These are phyloP conservation scores for Retiboletus fuscus DNA, from an alignment of 1,284 basidiomycete genomes.

Conservation along the genomic window DNA sequence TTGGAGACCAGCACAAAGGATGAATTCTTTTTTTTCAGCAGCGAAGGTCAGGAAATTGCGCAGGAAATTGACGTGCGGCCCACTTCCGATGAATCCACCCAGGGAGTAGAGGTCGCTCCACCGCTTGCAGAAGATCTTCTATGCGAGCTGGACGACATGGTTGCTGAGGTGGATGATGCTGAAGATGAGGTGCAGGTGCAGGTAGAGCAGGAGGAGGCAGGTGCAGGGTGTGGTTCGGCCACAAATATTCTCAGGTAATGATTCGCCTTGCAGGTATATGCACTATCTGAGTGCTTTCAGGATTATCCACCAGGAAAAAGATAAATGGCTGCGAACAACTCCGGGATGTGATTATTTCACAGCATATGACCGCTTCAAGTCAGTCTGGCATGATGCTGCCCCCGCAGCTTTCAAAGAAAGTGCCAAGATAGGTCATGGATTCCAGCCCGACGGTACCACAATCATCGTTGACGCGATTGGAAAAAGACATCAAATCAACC, in stretches of 20 bases:
- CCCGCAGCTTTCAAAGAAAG: conserved; percentile 16
- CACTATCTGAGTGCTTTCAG: neutral
- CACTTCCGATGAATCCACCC: no score
- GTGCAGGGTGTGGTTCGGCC: neutral
- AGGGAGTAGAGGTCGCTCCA: no score
- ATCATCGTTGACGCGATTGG: neutral
- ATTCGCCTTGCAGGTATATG: neutral
- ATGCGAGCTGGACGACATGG: no score
- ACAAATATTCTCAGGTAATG: conserved; percentile 1
- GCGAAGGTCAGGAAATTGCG: neutral
- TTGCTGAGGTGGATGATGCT: no score
- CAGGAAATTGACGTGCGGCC: no score
- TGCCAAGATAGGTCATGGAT: conserved; percentile 9
- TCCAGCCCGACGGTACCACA: conserved; percentile 6
- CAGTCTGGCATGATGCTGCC: conserved; percentile 2
- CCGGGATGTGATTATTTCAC: conserved; percentile 10
- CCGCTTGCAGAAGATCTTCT: no score
- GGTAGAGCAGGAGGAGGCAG: neutral
- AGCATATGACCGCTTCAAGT: conserved; percentile 18
- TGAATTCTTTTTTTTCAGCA: neutral
- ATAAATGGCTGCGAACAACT: conserved; percentile 8
- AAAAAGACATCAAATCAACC: conserved; percentile 3
- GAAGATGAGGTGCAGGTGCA: neutral
- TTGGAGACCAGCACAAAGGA: neutral
- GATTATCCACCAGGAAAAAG: conserved; percentile 3